Base-by-base conservation (phyloP, 164 flowering plant genomes). In the Amborella trichopoda region DNA sequence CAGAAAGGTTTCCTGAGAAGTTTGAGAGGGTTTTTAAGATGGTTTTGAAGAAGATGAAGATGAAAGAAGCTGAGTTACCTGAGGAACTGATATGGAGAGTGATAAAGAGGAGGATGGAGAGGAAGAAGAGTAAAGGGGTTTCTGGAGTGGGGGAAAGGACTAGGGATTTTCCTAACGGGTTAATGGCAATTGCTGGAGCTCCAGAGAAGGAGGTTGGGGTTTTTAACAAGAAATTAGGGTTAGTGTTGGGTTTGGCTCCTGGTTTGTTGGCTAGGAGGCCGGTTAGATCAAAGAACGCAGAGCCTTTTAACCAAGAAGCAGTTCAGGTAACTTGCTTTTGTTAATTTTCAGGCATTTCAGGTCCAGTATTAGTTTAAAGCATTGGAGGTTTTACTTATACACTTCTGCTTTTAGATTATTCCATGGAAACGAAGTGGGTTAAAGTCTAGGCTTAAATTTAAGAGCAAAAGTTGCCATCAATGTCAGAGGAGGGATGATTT, bases 271-370 rank as follows among this genome's bases (percentile, higher is more conserved):
- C 43, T 5, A 46, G 58, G n/a, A 55, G 86, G 59, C 43, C 68
- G 23, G 67, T 81, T 44, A 69, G 94, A 49, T 84, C 97, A 2
- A 88, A 88, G 58, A 88, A 88, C 66, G 67, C 83, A 26, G 89
- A 80, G 67, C 80, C 79, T 2, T 33, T 72, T 23, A 80, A 75
- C 1, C 44, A 74, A 54, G 66, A 80, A 4, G 48, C 78, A 45
- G 53, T 73, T 63, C 72, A 81, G 97, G 97, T 83, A 40, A 28
- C 23, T 34, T 23, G 10, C 12, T 16, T 48, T 44, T 26, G 11
- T 21, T 14, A 27, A 28, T 13, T 4, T 28, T 43, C 23, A 12
- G 46, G 6, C 13, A 19, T 17, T 43, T 37, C 41, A 8, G 9
- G 34, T 0, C 34, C 34, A 14, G 11, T 30, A 8, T 14, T 10